Evolutionary conservation across 208 protist genomes (phyloP).

Genomic region (Leishmania braziliensis): DNA sequence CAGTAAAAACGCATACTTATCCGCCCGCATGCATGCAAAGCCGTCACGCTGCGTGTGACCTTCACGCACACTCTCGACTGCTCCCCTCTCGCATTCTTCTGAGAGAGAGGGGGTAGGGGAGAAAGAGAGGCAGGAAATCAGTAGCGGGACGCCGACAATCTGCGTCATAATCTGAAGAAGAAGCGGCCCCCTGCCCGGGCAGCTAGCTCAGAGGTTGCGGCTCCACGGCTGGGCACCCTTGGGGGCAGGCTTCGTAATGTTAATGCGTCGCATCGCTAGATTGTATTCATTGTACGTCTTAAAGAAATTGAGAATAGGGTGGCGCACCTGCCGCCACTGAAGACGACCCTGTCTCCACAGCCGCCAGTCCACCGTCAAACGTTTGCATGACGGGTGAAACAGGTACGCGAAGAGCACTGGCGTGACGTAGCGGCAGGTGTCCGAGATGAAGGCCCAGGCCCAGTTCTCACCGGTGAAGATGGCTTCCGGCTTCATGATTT

Average conservation of each 20-base stretch:
- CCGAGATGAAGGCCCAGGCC: slow-evolving; percentile 89
- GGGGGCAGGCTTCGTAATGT: slow-evolving; percentile 73
- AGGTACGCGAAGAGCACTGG: slow-evolving; percentile 68
- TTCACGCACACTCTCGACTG: background rate
- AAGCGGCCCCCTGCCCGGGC: background rate
- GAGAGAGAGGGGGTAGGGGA: background rate
- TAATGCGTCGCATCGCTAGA: slow-evolving; percentile 71
- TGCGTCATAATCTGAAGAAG: background rate
- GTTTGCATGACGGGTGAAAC: slow-evolving; percentile 76
- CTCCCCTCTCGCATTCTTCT: background rate
- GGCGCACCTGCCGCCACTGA: slow-evolving; percentile 74
- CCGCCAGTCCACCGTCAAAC: slow-evolving; percentile 64
- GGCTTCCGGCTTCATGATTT: slow-evolving; percentile 83
- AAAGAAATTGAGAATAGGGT: slow-evolving; percentile 89
- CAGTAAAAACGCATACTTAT: background rate
- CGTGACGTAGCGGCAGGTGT: slow-evolving; percentile 80
- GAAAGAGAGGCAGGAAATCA: background rate
- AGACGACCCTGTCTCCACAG: slow-evolving; percentile 74
- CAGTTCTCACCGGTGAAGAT: slow-evolving; percentile 89
- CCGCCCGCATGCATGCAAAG: background rate
- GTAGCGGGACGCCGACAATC: background rate
- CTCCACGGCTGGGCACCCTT: slow-evolving; percentile 80
- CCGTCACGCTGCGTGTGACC: background rate
- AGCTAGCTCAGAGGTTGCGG: slow-evolving; percentile 54
- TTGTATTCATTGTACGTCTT: slow-evolving; percentile 89